Base-by-base conservation (phyloP, 2,329 filamentous ascomycete species). In the Didymella glomerata region DNA sequence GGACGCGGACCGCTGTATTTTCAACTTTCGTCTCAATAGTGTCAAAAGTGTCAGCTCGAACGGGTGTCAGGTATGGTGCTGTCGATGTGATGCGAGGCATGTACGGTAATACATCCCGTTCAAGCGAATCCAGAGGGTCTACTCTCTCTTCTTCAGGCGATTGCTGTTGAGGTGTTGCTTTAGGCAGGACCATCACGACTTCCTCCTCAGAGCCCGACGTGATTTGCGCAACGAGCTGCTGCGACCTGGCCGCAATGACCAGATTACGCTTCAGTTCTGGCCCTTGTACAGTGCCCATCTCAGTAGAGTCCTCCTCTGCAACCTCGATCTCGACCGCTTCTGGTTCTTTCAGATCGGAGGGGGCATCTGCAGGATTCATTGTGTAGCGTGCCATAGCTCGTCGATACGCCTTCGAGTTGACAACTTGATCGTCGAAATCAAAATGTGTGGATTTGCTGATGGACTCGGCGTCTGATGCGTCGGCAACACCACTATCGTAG, bases 361-460 rank as follows among this genome's bases (percentile, higher is more conserved):
- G n/a, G 7, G 45, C 24, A 22, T 61, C 52, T 14, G 25, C 22
- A 18, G 50, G 13, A 9, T 54, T 24, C 50, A 62, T 54, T 9
- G 55, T 63, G 45, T 65, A 66, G 8, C 63, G 32, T 27, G 68
- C 67, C 68, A 76, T 70, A 2, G 69, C 71, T 53, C 69, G 65
- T 16, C 66, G 67, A 64, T 76, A 76, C 1, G 68, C 71, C 38
- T 65, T 69, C 14, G 73, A 76, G 48, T 70, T 73, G 44, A 74
- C 52, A 10, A 76, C 64, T 40, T 72, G 64, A 46, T 76, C 69
- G 34, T 76, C 72, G 42, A 76, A 76, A 0, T 67, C 56, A 22
- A 76, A 76, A n/a, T 73, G 68, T 0, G 66, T 60, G 32, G 65
- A 65, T 20, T 64, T 65, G 14, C 64, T 38, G 2, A 71, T 65